Conservation (phyloP, 257 asterid species). For the Misopates orontium region DNA sequence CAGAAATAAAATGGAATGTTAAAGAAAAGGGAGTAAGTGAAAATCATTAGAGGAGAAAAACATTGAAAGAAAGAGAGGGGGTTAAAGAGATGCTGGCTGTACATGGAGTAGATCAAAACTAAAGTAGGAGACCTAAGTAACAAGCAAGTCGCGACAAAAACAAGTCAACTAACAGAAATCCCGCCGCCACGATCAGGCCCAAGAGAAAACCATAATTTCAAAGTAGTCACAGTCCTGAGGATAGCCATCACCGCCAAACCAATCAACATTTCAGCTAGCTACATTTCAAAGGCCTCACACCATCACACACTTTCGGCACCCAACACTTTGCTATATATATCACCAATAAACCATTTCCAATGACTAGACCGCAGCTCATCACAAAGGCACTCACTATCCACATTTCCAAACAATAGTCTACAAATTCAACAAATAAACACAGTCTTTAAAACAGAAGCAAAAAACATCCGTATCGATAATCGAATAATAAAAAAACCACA, state of each 20-base stretch:
- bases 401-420: background rate
- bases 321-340: background rate
- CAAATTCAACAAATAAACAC: background rate
- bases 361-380: conserved; percentile 5
- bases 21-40: no score
- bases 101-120: no score
- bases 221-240: background rate
- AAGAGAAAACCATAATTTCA: background rate
- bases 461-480: no score
- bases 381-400: background rate
- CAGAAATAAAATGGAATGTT: no score
- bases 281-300: background rate
- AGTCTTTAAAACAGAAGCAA: background rate
- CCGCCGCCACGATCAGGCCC: background rate
- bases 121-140: no score
- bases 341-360: background rate
- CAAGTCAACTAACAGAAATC: no score
- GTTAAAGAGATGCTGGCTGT: no score
- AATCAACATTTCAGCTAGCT: conserved; percentile 1
- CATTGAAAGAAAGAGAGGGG: no score
- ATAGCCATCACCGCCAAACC: background rate
- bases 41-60: no score
- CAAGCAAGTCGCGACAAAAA: no score
- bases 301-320: conserved; percentile 1
- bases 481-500: no score